A percentile compares a stretch with the other conserved stretches of the same genome.
These are phyloP conservation scores for Fusarium sp. DNA, from an alignment of 2,329 filamentous ascomycete genomes.

Conservation along the genomic window DNA sequence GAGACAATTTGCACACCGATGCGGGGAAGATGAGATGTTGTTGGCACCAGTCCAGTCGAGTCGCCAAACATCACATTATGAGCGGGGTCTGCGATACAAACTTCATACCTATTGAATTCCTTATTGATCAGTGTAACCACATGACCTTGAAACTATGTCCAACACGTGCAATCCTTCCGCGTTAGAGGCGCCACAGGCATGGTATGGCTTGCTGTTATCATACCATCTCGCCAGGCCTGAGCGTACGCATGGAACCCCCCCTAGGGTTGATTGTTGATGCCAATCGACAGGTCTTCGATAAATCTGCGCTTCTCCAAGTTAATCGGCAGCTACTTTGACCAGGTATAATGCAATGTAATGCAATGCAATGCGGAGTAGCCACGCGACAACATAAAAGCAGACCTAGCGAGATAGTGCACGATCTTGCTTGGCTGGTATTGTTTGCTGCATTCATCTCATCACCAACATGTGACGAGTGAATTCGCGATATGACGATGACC, in stretches of 20 bases:
- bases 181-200: conserved; percentile 14
- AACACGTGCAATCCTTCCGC: conserved; percentile 19
- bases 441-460: conserved; percentile 17
- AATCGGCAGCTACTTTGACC: not conserved
- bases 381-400: conserved; percentile 10
- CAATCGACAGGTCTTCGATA: not conserved
- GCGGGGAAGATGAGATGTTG: conserved; percentile 22
- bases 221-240: conserved; percentile 18
- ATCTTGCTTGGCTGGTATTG: conserved; percentile 14
- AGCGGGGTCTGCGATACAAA: conserved; percentile 26
- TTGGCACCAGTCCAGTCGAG: conserved; percentile 22
- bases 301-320: not conserved
- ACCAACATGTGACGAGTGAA: conserved; percentile 22
- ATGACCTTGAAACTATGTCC: conserved; percentile 38
- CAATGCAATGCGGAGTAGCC: not conserved
- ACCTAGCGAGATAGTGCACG: not conserved
- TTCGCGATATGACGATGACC: not conserved
- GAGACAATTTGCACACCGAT: conserved; percentile 25
- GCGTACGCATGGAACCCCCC: conserved; percentile 5
- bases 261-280: not conserved
- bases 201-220: conserved; percentile 8
- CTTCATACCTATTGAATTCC: conserved; percentile 2
- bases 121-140: conserved; percentile 35
- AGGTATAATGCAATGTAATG: conserved; percentile 1
- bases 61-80: not conserved